A percentile compares a stretch with the other conserved stretches of the same genome.
Conservation (phyloP, 768 basidiomycete species). For the Kwoniella shandongensis region DNA sequence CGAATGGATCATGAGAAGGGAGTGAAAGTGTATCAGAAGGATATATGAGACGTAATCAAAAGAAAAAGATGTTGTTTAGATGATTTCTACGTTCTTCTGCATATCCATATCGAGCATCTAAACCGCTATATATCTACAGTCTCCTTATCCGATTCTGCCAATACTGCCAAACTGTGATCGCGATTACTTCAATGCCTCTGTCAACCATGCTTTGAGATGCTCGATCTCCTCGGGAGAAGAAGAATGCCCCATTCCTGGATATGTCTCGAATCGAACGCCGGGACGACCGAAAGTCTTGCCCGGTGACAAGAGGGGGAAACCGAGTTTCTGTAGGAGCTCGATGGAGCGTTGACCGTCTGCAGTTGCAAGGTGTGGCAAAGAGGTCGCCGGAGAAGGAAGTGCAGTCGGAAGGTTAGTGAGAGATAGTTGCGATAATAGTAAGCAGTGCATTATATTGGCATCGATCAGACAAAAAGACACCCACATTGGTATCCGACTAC, state of each 20-base stretch:
- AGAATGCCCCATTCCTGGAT: slow-evolving; percentile 68
- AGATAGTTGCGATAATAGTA: neutral
- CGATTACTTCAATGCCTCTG: slow-evolving; percentile 52
- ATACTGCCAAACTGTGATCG: neutral
- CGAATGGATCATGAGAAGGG: neutral
- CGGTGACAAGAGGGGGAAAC: slow-evolving; percentile 53
- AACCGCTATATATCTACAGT: neutral
- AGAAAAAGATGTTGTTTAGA: slow-evolving; percentile 1
- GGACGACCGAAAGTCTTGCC: slow-evolving; percentile 47
- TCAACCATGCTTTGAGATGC: slow-evolving; percentile 71
- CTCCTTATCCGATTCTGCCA: too few species aligned
- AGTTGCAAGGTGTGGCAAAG: neutral
- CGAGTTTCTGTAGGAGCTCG: slow-evolving; percentile 62
- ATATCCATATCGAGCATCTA: slow-evolving; percentile 3
- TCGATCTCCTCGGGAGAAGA: slow-evolving; percentile 66
- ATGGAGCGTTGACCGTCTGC: slow-evolving; percentile 59
- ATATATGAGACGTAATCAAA: neutral
- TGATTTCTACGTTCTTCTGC: slow-evolving; percentile 2
- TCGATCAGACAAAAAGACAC: too few species aligned
- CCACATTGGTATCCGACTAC: slow-evolving; percentile 64
- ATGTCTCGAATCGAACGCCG: slow-evolving; percentile 69
- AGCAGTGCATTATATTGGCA: too few species aligned
- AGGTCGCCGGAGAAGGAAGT: neutral
- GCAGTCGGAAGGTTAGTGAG: neutral
- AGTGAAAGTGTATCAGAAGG: slow-evolving; percentile 1